Evolutionary conservation across 805 yeast genomes (phyloP), one percentile per base, ranked within the genome.

Genomic region (Brettanomyces bruxellensis): DNA sequence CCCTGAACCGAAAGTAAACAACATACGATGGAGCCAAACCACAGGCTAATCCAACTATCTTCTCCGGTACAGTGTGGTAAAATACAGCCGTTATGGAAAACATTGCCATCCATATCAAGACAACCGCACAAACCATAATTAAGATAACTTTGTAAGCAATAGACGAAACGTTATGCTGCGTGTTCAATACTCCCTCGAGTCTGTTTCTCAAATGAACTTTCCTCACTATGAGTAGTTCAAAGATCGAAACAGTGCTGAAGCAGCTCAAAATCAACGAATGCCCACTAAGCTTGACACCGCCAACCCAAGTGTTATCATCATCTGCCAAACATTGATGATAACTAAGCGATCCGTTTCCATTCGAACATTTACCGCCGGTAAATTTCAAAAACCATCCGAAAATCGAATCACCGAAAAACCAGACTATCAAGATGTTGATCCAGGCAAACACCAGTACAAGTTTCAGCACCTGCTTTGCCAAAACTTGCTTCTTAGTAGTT

Each of bases 11-110:
- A 35, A 51, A 28, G 53, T 61, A 60, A n/a, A 62, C 25, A 18
- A 57, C 22, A 34, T 55, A 55, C 2, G 73, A 69, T 2, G 68
- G 50, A 1, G 56, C 34, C 34, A 66, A 40, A 0, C 78, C 80
- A 46, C 68, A 60, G 0, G 56, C 13, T 9, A 71, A 43, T 4
- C 81, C 81, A 6, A 67, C 64, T 7, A 72, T 46, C 47, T 75
- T 73, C 52, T 76, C 81, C 2, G 59, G 43, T 5, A 68, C 41
- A 4, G 79, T 72, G 52, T 76, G 81, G 56, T 71, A 76, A 53
- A 74, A 76, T 22, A 75, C 51, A 35, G 72, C 62, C 5, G 81
- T 76, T 25, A 74, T 60, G 5, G 62, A 45, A 49, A 64, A 71
- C 58, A 72, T 61, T 3, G 60, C 47, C 48, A 60, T 55, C 79